Percentiles rank a stretch among this genome's conserved stretches.
phyloP scores from a whole-genome alignment of 257 asterid genomes.

The Craterostigma plantagineum region DNA sequence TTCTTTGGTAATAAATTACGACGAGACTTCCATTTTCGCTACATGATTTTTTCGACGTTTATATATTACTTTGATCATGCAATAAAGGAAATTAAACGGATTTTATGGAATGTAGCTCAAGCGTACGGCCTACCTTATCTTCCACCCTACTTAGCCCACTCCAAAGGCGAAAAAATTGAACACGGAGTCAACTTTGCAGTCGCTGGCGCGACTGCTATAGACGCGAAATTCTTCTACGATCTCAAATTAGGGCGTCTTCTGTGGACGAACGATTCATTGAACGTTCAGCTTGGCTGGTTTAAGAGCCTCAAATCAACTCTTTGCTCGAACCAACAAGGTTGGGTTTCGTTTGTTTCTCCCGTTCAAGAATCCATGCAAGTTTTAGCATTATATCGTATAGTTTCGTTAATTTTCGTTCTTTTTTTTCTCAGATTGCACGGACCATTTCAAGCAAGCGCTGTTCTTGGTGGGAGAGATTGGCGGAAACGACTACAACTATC shows the following conservation, averaged over 20 bases:
- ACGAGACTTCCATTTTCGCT: too few relatives aligned
- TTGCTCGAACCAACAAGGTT: slow-evolving; percentile 45
- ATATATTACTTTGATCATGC: too few relatives aligned
- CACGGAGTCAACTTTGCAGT: slow-evolving; percentile 75
- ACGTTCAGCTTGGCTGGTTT: slow-evolving; percentile 63
- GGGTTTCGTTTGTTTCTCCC: too few relatives aligned
- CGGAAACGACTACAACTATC: slow-evolving; percentile 78
- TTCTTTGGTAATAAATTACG: slow-evolving; percentile 23
- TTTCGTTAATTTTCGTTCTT: too few relatives aligned
- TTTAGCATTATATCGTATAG: too few relatives aligned
- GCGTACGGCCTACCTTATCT: slow-evolving; percentile 58
- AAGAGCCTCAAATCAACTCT: slow-evolving; percentile 33
- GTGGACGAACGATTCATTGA: slow-evolving; percentile 52
- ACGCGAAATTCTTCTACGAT: slow-evolving; percentile 45
- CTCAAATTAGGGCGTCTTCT: slow-evolving; percentile 26
- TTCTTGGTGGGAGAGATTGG: slow-evolving; percentile 86
- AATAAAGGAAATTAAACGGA: not conserved
- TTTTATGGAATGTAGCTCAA: slow-evolving; percentile 27
- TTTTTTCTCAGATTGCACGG: slow-evolving; percentile 29
- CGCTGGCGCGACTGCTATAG: slow-evolving; percentile 74
- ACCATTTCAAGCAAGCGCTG: slow-evolving; percentile 27
- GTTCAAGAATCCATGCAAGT: too few relatives aligned
- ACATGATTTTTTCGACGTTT: too few relatives aligned
- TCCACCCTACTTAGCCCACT: slow-evolving; percentile 36
- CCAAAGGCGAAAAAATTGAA: slow-evolving; percentile 15